A percentile compares a stretch with the other conserved stretches of the same genome.
phyloP scores from a whole-genome alignment of 163 green algal genomes.

The Scenedesmus sp. region DNA sequence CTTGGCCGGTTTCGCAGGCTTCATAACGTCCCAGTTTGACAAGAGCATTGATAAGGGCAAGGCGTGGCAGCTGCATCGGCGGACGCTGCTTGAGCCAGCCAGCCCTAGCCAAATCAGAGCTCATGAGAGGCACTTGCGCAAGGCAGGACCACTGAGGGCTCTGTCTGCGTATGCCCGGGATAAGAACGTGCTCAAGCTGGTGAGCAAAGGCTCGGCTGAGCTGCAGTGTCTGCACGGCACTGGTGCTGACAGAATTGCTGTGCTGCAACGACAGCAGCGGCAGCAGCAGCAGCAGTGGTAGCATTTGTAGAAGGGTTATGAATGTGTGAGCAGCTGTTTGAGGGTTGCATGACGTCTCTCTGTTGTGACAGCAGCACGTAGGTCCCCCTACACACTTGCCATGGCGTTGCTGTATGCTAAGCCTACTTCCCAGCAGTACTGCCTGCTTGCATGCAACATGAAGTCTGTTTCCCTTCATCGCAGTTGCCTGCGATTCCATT shows the following conservation, averaged over 20 bases:
- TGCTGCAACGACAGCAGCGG: too few species aligned
- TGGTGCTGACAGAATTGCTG: not conserved
- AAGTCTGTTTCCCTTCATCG: too few species aligned
- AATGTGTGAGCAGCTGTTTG: not conserved
- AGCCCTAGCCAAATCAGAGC: not conserved
- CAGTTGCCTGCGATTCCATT: too few species aligned
- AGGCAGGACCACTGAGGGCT: slow-evolving; percentile 44
- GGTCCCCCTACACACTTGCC: not conserved
- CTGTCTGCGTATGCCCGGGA: slow-evolving; percentile 49
- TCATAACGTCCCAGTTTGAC: slow-evolving; percentile 36
- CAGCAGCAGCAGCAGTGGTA: not conserved
- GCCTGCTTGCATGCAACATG: not conserved
- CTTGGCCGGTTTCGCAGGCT: not conserved
- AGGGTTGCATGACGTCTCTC: not conserved
- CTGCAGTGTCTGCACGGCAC: not conserved
- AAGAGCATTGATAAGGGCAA: slow-evolving; percentile 20
- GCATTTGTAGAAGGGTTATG: not conserved
- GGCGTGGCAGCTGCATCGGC: slow-evolving; percentile 36
- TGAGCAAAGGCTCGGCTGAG: not conserved
- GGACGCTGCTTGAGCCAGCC: slow-evolving; percentile 27
- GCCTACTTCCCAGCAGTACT: not conserved
- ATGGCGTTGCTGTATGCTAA: not conserved
- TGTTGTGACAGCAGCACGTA: not conserved
- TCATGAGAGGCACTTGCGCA: slow-evolving; percentile 48
- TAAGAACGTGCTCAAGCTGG: slow-evolving; percentile 47